A percentile compares a stretch with the other conserved stretches of the same genome.
Evolutionary conservation across 306 rosid genomes (phyloP).

Genomic region (Amphicarpaea edgeworthii): DNA sequence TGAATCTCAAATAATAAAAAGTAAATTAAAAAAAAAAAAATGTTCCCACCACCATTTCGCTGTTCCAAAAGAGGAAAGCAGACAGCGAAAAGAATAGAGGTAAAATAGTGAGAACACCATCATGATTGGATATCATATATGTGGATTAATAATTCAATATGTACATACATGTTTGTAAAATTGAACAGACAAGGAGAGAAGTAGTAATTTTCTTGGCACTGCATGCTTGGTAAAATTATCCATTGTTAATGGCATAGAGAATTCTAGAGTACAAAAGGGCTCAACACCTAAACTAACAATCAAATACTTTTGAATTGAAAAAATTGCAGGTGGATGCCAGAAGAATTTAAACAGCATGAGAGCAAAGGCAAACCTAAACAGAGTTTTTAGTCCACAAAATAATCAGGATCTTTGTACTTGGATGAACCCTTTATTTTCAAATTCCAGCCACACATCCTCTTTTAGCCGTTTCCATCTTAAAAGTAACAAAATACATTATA

Average conservation of each 20-base stretch:
- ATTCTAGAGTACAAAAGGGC: background rate
- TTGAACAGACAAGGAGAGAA: slow-evolving; percentile 5
- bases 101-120: background rate
- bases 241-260: background rate
- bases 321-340: too few species aligned
- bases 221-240: background rate
- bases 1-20: background rate
- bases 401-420: too few species aligned
- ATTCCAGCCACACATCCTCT: too few species aligned
- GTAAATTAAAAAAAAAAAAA: too few species aligned
- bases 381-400: too few species aligned
- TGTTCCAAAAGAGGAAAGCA: slow-evolving; percentile 3
- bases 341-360: too few species aligned
- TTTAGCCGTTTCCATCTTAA: too few species aligned
- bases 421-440: too few species aligned
- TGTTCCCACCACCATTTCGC: background rate
- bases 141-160: background rate
- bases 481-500: background rate
- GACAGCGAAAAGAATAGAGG: background rate
- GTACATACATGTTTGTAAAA: background rate
- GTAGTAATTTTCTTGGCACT: background rate
- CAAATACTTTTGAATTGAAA: background rate
- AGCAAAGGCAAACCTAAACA: too few species aligned
- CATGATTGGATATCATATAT: background rate
- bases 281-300: background rate